Conservation (phyloP, 2,329 filamentous ascomycete genomes). For the Capronia epimyces region DNA sequence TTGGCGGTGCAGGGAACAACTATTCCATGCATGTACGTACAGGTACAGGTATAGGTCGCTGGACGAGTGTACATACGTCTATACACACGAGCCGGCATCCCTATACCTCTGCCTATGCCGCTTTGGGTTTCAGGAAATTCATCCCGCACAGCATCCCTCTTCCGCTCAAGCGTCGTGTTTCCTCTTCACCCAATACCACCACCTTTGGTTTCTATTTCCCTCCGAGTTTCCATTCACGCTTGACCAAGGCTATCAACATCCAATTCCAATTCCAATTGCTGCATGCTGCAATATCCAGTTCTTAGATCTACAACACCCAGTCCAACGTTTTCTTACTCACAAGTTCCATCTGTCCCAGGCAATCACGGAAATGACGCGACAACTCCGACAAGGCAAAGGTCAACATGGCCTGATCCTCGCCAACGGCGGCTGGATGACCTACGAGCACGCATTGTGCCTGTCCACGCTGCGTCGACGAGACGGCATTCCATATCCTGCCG, state of each 20-base stretch:
- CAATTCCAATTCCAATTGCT: no score
- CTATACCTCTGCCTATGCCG: no score
- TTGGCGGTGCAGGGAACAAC: conserved; percentile 66
- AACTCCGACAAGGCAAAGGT: conserved; percentile 45
- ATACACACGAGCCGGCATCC: background rate
- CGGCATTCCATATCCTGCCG: conserved; percentile 43
- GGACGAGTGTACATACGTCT: background rate
- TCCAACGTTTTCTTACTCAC: background rate
- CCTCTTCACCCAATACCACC: no score
- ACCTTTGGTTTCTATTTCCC: no score
- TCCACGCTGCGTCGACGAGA: conserved; percentile 43
- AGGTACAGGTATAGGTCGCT: background rate
- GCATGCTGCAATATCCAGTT: no score
- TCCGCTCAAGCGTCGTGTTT: no score
- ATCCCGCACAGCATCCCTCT: no score
- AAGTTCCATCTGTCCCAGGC: conserved; percentile 32
- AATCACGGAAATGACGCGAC: conserved; percentile 52
- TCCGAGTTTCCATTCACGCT: no score
- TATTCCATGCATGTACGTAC: conserved; percentile 60
- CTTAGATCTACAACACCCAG: no score
- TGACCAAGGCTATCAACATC: background rate
- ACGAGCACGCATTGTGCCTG: conserved; percentile 59
- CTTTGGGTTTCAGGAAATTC: no score
- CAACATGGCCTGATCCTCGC: conserved; percentile 56
- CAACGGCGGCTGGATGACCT: conserved; percentile 61